Conservation (phyloP, 768 basidiomycete genomes). For the Amanita polypyramis region DNA sequence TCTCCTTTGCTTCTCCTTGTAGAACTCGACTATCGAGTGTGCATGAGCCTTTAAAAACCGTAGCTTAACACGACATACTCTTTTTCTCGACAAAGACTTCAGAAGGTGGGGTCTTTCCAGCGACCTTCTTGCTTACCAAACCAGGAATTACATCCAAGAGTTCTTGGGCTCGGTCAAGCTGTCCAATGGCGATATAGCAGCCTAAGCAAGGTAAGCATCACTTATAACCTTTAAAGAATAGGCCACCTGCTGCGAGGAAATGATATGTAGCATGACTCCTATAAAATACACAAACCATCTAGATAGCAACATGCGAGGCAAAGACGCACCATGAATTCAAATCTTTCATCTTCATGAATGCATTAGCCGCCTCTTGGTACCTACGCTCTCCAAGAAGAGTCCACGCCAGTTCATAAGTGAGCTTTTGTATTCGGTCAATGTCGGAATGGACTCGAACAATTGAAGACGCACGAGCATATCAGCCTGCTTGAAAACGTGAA, state of each 20-base stretch:
- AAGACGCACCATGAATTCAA: conserved; percentile 56
- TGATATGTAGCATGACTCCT: conserved; percentile 78
- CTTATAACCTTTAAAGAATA: background rate
- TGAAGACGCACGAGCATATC: conserved; percentile 47
- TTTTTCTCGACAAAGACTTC: conserved; percentile 75
- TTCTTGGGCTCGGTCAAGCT: conserved; percentile 46
- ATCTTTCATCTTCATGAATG: conserved; percentile 52
- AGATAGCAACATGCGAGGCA: background rate
- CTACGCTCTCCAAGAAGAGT: conserved; percentile 50
- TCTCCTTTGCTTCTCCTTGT: conserved; percentile 54
- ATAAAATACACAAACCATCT: background rate
- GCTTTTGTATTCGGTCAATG: conserved; percentile 22
- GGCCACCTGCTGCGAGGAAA: conserved; percentile 56
- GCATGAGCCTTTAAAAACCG: background rate
- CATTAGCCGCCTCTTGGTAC: conserved; percentile 59
- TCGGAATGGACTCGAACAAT: background rate
- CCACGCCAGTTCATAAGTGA: conserved; percentile 76
- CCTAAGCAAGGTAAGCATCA: conserved; percentile 25
- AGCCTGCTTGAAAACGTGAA: conserved; percentile 55
- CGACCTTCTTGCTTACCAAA: conserved; percentile 48
- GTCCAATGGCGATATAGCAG: conserved; percentile 49
- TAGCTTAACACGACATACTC: conserved; percentile 28
- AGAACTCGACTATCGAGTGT: conserved; percentile 50
- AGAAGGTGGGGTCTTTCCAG: conserved; percentile 62
- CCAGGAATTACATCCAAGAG: conserved; percentile 54